Evolutionary conservation across 2,329 filamentous ascomycete species (phyloP), one percentile per base, ranked within the genome.

Genomic region (Aureobasidium pullulans): DNA sequence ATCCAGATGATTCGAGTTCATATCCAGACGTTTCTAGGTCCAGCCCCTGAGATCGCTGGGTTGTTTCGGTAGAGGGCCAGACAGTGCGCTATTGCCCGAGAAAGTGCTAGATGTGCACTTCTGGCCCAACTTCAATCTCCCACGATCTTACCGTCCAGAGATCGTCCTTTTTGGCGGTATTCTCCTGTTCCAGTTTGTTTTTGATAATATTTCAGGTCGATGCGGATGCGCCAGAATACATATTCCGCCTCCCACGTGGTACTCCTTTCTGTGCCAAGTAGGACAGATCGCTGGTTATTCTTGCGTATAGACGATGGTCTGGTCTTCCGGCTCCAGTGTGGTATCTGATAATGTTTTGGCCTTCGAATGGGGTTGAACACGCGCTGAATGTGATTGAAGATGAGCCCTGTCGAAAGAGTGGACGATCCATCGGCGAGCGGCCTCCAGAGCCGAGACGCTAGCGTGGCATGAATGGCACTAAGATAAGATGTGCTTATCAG

Each of bases 1-100:
- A 34, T 64, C 61, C 11, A 72, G 66, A 29, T 63, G 65, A 43
- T 66, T 64, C 16, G 62, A 36, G 47, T 68, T 68, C 70, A 72
- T 72, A 8, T 42, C 61, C 50, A 34, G 37, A 34, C 15, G 19
- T 34, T 32, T 13, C 19, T 28, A 37, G 28, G 37, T 29, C 9
- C 28, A 23, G 19, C 19, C 39, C 29, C 50, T 19, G 10, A 43
- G 28, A 42, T 29, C 3, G 28, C n/a, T n/a, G 13, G 37, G 5
- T 13, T 32, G 50, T 32, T 43, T 15, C 19, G 16, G 23, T 19
- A 23, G 32, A 44, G 46, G 39, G 52, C 42, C 52, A 57, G 52
- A 43, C 39, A 37, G 31, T 57, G 52, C 52, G 42, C 50, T 54
- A 37, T 57, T 46, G 40, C 28, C 31, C 31, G 40, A 46, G 42